phyloP scores from a whole-genome alignment of 192 early-diverging fungal species.

The Phycomyces nitens region DNA sequence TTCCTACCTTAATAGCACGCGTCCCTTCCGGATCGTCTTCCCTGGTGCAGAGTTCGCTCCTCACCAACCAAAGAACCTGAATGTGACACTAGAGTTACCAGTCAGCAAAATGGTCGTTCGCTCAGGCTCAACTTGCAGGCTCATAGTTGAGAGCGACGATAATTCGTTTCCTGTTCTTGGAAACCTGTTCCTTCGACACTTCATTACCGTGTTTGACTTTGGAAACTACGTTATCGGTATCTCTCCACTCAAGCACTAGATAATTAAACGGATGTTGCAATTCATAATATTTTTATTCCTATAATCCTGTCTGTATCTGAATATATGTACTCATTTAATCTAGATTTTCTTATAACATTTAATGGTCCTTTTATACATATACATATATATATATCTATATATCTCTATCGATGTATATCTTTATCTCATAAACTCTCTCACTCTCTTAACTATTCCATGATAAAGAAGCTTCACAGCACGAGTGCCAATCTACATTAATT shows the following conservation, averaged over 20 bases:
- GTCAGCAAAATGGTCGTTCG: not conserved
- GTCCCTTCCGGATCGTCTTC: not conserved
- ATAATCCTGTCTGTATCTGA: no score
- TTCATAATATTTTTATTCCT: no score
- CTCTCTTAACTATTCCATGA: no score
- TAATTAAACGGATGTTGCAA: no score
- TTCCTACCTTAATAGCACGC: not conserved
- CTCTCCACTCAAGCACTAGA: not conserved
- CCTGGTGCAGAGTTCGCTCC: not conserved
- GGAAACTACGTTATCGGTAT: conserved; percentile 20
- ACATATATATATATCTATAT: no score
- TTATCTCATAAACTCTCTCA: no score
- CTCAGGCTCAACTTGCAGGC: not conserved
- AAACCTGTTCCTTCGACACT: conserved; percentile 19
- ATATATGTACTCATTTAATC: no score
- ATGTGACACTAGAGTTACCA: not conserved
- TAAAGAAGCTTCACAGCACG: no score
- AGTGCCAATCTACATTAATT: no score
- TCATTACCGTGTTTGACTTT: conserved; percentile 29
- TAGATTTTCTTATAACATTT: no score
- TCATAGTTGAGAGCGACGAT: conserved; percentile 2
- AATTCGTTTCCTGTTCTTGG: conserved; percentile 5
- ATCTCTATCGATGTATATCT: no score
- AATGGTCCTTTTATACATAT: no score
- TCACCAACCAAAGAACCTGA: not conserved